phyloP scores from a whole-genome alignment of 1,139 yeast genomes.

The Pichia inconspicua region DNA sequence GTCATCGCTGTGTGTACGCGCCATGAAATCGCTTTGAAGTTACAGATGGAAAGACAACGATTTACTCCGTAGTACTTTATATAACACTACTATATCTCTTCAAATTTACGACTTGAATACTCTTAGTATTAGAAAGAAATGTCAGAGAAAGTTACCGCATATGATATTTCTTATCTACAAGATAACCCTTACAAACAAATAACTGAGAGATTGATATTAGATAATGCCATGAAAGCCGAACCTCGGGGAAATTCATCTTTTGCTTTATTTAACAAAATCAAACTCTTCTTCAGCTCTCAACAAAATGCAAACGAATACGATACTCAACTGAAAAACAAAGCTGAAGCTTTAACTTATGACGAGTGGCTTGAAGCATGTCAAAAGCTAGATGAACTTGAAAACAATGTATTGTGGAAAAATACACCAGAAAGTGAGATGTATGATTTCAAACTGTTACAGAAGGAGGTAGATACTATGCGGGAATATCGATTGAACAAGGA shows the following conservation, averaged over 20 bases:
- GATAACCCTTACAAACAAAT: conserved; percentile 23
- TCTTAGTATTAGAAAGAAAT: neutral
- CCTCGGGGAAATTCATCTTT: neutral
- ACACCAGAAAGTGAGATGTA: conserved; percentile 54
- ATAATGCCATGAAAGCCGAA: conserved; percentile 6
- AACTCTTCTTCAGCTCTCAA: neutral
- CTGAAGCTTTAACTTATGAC: conserved; percentile 48
- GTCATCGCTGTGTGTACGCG: too few species aligned
- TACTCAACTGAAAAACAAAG: conserved; percentile 18
- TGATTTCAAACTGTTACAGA: conserved; percentile 57
- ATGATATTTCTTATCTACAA: conserved; percentile 13
- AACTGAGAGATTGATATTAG: conserved; percentile 16
- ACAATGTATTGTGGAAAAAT: conserved; percentile 65
- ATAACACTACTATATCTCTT: neutral
- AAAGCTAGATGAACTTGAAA: conserved; percentile 55
- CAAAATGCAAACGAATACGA: neutral
- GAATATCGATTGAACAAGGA: conserved; percentile 53
- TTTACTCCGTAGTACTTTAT: too few species aligned
- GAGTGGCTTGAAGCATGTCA: conserved; percentile 65
- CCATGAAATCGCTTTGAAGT: too few species aligned
- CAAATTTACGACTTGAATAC: too few species aligned
- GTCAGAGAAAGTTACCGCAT: conserved; percentile 17
- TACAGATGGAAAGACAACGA: too few species aligned
- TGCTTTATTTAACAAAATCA: too few species aligned
- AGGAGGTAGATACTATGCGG: conserved; percentile 50